Evolutionary conservation across 2,329 filamentous ascomycete genomes (phyloP), one percentile per base, ranked within the genome.

Genomic region (Ustulina deusta): DNA sequence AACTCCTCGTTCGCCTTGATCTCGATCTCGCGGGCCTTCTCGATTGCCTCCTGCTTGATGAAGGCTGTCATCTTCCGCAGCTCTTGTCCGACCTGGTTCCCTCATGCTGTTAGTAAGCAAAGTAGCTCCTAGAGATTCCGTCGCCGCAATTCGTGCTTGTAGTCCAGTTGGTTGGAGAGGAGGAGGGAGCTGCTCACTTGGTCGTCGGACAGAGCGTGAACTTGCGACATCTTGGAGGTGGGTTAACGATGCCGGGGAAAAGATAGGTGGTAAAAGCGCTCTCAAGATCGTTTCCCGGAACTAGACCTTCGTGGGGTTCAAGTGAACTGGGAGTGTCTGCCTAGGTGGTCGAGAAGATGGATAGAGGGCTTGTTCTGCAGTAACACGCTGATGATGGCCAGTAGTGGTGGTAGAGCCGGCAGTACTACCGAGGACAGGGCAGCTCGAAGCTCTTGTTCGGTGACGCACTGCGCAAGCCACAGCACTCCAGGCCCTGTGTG

Each of bases 11-110:
- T 94, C 81, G 96, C 96, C 84, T 98, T 98, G 84, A 98, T 91
- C 79, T 96, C 90, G 82, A 99, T 98, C 83, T 99, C 96, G 80
- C 92, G 92, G 77, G 94, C 94, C 84, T 99, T 99, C 81, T 99
- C 96, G 78, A 92, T 89, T 67, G 96, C 96, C 85, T 99, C 96
- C 85, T 98, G 96, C 82, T 94, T 93, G 90, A 99, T 99, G 89
- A 99, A 99, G 80, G 94, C 95, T 68, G 96, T 98, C 96, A 99
- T 99, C 89, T 99, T 99, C 87, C 93, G 94, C 83, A 99, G 93
- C 90, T 99, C 96, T 84, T 93, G 91, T 84, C 93, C 91, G 87
- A 99, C 96, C 94, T 98, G 81, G 71, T 56, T n/a, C 62, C 60
- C 32, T 27, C 44, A 51, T 42, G 20, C 1, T 57, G 58, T 68